phyloP scores from a whole-genome alignment of 257 asterid genomes.

The Solanum infundibuliforme region DNA sequence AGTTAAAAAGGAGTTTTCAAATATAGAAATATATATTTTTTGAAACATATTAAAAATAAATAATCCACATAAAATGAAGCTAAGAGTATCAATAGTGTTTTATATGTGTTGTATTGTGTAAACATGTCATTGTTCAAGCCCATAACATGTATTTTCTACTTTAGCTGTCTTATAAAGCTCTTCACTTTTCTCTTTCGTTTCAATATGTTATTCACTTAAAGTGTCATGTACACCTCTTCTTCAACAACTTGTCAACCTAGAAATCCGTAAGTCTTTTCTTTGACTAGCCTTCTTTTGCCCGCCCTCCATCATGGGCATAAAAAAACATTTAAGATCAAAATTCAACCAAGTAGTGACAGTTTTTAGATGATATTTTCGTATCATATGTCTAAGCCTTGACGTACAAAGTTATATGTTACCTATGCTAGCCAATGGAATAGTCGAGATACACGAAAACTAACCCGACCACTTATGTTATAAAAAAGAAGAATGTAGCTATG shows the following conservation, averaged over 20 bases:
- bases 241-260: background rate
- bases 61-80: background rate
- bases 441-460: background rate
- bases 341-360: background rate
- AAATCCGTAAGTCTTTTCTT: background rate
- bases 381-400: background rate
- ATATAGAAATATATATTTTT: background rate
- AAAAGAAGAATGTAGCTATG: background rate
- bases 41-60: background rate
- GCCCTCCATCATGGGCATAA: background rate
- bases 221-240: background rate
- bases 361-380: background rate
- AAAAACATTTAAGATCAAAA: background rate
- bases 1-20: background rate
- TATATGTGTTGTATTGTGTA: background rate
- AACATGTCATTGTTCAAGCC: background rate
- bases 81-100: background rate
- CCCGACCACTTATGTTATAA: background rate
- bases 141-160: too few species aligned
- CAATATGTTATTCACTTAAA: rapidly evolving
- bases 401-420: rapidly evolving
- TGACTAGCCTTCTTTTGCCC: background rate
- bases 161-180: background rate
- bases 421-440: background rate
- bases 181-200: background rate